Conservation (phyloP, 202 grass and related monocot species). For the Panicum virgatum region DNA sequence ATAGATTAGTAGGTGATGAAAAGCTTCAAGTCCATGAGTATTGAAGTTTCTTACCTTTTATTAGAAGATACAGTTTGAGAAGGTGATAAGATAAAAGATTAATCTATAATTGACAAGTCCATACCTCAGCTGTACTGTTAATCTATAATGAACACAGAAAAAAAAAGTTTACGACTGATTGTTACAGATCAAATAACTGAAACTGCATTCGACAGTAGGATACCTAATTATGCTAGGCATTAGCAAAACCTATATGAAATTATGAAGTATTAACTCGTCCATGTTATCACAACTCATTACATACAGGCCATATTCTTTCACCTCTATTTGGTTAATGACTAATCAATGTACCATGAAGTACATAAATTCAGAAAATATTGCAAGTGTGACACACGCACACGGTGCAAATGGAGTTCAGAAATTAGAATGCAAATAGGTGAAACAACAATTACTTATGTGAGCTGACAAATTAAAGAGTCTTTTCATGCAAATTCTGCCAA, state of each 20-base stretch:
- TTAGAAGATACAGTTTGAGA: conserved; percentile 22
- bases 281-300: neutral
- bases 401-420: neutral
- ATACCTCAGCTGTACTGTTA: neutral
- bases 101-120: neutral
- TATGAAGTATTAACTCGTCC: neutral
- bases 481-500: conserved; percentile 26
- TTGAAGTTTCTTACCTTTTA: neutral
- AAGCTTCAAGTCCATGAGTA: conserved; percentile 4
- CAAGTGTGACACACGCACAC: neutral
- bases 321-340: neutral
- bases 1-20: conserved; percentile 1
- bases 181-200: conserved; percentile 13
- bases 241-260: neutral
- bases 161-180: neutral
- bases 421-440: conserved; percentile 8
- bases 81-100: conserved; percentile 32
- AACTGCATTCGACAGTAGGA: conserved; percentile 14
- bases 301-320: neutral
- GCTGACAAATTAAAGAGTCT: neutral
- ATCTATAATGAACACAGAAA: neutral
- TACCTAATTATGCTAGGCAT: neutral
- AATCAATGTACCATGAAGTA: neutral
- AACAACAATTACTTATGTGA: neutral
- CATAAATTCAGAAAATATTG: conserved; percentile 15